These are phyloP conservation scores for Galeopsis tetrahit DNA, from an alignment of 257 asterid species.

Conservation along the genomic window DNA sequence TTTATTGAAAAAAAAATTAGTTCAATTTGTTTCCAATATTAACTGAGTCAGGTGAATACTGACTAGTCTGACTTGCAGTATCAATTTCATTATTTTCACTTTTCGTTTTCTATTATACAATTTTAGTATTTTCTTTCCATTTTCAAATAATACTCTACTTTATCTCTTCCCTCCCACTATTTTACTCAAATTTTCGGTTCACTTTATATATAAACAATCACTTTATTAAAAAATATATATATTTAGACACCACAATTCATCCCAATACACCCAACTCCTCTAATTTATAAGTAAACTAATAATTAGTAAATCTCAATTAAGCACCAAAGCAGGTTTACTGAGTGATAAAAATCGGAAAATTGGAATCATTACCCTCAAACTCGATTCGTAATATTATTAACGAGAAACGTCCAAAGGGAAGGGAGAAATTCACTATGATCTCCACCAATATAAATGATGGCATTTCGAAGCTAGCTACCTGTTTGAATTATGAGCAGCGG, in stretches of 20 bases:
- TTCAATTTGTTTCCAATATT: not conserved
- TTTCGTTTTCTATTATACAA: no score
- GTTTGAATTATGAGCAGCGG: conserved; percentile 41
- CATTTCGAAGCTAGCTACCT: conserved; percentile 40
- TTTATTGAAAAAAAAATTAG: not conserved
- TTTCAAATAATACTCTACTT: no score
- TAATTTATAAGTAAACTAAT: no score
- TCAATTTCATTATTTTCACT: no score
- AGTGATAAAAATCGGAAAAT: not conserved
- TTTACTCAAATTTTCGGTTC: no score
- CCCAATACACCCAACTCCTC: no score
- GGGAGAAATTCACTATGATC: not conserved
- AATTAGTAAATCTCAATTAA: not conserved
- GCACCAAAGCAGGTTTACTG: not conserved
- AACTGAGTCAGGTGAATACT: conserved; percentile 1
- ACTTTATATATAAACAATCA: no score
- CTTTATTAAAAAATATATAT: no score
- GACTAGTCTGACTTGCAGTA: no score
- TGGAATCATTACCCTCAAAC: not conserved
- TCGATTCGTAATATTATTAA: not conserved
- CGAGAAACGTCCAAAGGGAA: not conserved
- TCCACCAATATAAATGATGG: not conserved
- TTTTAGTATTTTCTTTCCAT: no score
- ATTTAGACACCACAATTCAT: no score
- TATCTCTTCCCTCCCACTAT: no score